Conservation (phyloP, 148 eudicot species). For the Arctostaphylos glauca region DNA sequence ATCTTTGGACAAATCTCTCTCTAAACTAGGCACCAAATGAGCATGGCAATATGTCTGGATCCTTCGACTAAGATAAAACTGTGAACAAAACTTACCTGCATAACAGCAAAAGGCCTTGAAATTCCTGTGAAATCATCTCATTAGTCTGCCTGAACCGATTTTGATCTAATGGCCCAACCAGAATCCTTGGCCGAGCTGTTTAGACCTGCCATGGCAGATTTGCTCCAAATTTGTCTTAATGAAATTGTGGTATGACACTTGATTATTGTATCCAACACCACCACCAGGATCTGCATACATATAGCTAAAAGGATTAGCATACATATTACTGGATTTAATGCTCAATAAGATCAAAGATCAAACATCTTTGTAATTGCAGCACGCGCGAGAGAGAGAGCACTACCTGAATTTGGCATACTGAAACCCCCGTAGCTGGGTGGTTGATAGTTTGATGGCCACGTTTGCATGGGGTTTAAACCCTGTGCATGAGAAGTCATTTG, state of each 20-base stretch:
- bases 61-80: too few species aligned
- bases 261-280: neutral
- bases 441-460: neutral
- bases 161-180: neutral
- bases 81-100: too few species aligned
- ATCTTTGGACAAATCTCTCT: neutral
- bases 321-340: neutral
- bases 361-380: neutral
- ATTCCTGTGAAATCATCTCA: neutral
- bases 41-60: too few species aligned
- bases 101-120: neutral
- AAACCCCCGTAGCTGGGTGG: neutral
- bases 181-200: neutral
- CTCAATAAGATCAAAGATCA: neutral
- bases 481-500: conserved; percentile 1
- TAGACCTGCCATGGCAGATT: neutral
- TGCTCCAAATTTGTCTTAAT: neutral
- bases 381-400: neutral
- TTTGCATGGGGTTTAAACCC: conserved; percentile 1
- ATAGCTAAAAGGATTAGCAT: neutral
- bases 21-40: neutral
- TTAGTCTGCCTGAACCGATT: neutral
- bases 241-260: neutral
- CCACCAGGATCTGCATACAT: neutral
- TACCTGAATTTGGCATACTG: conserved; percentile 16